Conservation (phyloP, 2,329 filamentous ascomycete genomes). For the Colletotrichum sp. region DNA sequence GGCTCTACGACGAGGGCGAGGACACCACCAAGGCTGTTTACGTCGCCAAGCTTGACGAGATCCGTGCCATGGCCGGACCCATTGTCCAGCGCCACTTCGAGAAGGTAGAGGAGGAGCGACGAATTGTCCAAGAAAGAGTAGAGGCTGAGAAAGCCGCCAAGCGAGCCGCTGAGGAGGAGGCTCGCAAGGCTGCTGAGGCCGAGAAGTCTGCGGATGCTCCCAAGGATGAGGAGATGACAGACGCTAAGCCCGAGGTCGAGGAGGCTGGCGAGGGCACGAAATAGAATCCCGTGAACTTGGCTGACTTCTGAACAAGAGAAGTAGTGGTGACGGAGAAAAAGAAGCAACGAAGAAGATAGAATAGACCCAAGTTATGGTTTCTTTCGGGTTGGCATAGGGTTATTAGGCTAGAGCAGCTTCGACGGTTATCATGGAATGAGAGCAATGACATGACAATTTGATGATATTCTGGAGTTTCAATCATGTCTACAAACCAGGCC, state of each 20-base stretch:
- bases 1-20: slow-evolving; percentile 97
- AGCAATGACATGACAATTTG: slow-evolving; percentile 21
- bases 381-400: slow-evolving; percentile 21
- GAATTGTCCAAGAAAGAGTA: slow-evolving; percentile 75
- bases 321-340: not conserved
- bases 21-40: slow-evolving; percentile 95
- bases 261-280: slow-evolving; percentile 40
- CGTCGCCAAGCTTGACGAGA: slow-evolving; percentile 93
- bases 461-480: not conserved
- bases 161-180: slow-evolving; percentile 65
- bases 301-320: not conserved
- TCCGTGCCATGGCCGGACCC: slow-evolving; percentile 87
- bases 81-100: slow-evolving; percentile 95
- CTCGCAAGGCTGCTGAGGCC: slow-evolving; percentile 57
- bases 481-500: not conserved
- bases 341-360: slow-evolving; percentile 22
- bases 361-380: slow-evolving; percentile 22
- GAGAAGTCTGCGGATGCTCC: slow-evolving; percentile 52
- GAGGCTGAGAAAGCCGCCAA: slow-evolving; percentile 82
- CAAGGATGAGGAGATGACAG: slow-evolving; percentile 69
- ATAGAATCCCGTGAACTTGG: slow-evolving; percentile 18
- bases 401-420: slow-evolving; percentile 22
- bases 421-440: slow-evolving; percentile 20
- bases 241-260: slow-evolving; percentile 61
- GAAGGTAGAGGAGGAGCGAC: slow-evolving; percentile 87